A percentile compares a stretch with the other conserved stretches of the same genome.
phyloP scores from a whole-genome alignment of 2,329 filamentous ascomycete species.

The Phyllosticta paracitricarpa region DNA sequence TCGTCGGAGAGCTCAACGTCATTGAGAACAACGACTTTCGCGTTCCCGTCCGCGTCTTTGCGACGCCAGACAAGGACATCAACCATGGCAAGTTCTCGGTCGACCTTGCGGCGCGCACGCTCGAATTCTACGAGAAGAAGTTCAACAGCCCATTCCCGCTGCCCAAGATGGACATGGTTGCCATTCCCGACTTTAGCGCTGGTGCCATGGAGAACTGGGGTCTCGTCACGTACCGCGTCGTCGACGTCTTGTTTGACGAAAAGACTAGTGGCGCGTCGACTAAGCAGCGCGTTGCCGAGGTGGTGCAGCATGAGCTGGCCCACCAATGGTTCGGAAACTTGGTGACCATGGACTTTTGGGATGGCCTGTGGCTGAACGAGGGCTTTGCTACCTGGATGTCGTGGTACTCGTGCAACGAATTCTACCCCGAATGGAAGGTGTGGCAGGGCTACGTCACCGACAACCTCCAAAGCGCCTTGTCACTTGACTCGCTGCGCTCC shows the following conservation, averaged over 20 bases:
- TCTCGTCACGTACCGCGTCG: constrained; percentile 85
- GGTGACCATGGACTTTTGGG: constrained; percentile 98
- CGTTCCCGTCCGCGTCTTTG: constrained; percentile 87
- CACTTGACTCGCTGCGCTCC: constrained; percentile 82
- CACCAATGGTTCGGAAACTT: constrained; percentile 98
- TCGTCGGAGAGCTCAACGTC: constrained; percentile 87
- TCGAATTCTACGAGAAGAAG: constrained; percentile 91
- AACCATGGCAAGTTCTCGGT: constrained; percentile 86
- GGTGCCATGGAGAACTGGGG: constrained; percentile 99
- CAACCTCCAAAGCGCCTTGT: constrained; percentile 77
- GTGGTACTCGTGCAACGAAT: constrained; percentile 86
- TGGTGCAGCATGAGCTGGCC: constrained; percentile 91
- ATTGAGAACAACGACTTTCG: constrained; percentile 89
- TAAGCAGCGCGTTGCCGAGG: constrained; percentile 88
- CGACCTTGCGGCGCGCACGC: constrained; percentile 76
- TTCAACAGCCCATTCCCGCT: constrained; percentile 81
- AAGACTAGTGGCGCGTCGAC: constrained; percentile 80
- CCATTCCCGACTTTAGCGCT: constrained; percentile 89
- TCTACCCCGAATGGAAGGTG: constrained; percentile 97
- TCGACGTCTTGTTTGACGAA: constrained; percentile 83
- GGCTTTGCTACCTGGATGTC: constrained; percentile 90
- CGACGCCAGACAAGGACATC: constrained; percentile 79
- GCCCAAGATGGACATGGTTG: constrained; percentile 94
- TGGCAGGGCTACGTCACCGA: constrained; percentile 95
- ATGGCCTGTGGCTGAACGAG: constrained; percentile 92